Evolutionary conservation across 805 yeast genomes (phyloP).

Genomic region (Lachancea kluyveri): DNA sequence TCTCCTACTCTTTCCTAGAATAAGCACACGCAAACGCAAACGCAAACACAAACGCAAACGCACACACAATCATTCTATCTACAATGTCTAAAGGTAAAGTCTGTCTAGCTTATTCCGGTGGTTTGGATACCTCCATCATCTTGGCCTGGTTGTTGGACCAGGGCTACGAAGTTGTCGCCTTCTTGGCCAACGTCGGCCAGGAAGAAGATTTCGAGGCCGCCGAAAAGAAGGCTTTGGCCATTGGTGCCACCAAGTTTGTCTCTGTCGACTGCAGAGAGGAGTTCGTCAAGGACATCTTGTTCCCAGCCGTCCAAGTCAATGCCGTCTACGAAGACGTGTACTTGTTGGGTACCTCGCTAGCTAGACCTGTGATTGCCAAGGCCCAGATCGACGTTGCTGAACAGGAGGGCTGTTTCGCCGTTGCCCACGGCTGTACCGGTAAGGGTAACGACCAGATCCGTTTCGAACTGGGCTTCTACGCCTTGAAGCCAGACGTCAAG

Average conservation of each 20-base stretch:
- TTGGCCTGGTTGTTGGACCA: conserved; percentile 97
- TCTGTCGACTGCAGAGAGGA: conserved; percentile 92
- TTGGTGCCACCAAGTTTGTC: conserved; percentile 95
- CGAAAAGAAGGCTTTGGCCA: conserved; percentile 88
- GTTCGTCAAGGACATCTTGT: conserved; percentile 84
- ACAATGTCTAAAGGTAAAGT: conserved; percentile 97
- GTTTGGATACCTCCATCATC: conserved; percentile 95
- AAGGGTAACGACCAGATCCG: conserved; percentile 99
- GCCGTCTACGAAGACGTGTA: conserved; percentile 98
- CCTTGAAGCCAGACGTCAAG: conserved; percentile 92
- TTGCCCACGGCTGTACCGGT: conserved; percentile 99
- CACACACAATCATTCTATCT: neutral
- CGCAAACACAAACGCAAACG: too few species aligned
- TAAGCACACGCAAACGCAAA: too few species aligned
- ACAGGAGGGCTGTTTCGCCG: conserved; percentile 97
- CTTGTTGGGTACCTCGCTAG: conserved; percentile 93
- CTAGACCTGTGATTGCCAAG: conserved; percentile 97
- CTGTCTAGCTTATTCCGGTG: conserved; percentile 98
- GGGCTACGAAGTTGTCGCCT: conserved; percentile 97
- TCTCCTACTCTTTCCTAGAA: too few species aligned
- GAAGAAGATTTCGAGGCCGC: conserved; percentile 99
- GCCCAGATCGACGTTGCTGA: conserved; percentile 98
- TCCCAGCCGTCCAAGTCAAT: conserved; percentile 95
- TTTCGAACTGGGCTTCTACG: conserved; percentile 95
- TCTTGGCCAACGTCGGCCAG: conserved; percentile 98